Evolutionary conservation across 2,329 filamentous ascomycete genomes (phyloP), one percentile per base, ranked within the genome.

Genomic region (Apiospora rasikravindrae): DNA sequence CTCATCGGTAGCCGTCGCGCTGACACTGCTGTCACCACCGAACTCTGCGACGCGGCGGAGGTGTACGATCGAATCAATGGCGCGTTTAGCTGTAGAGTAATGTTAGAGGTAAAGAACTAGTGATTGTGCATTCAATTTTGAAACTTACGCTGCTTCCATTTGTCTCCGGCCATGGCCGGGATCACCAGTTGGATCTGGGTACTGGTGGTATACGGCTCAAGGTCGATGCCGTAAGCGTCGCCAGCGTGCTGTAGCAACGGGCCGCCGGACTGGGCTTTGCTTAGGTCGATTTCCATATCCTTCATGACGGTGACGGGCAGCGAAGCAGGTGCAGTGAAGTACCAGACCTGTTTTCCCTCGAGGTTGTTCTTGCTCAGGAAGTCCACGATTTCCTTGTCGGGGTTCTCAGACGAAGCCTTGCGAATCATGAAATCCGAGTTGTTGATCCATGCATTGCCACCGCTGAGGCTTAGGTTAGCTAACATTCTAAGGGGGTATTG

Each of bases 341-440:
- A 93, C 93, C 93, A 95, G 73, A 95, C 85, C 79, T 95, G 91
- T 84, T 94, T 94, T 74, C 91, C 91, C 71, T 90, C 84, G 10
- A 92, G 80, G 76, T 89, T 88, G 71, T 87, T 86, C 72, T 88
- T 84, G 77, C 84, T 87, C 76, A 93, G 90, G 70, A 92, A 81
- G 29, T 87, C 83, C 11, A 86, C 80, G 73, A 89, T 81, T 77
- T 88, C 83, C 76, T 86, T 80, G 78, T 84, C 79, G 75, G 82
- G 77, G 75, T 84, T 82, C n/a, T 81, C 78, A 29, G 80, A 77
- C 22, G 78, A 78, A 45, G 85, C 85, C 74, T 88, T 88, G 71
- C 87, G 87, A 69, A 90, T 81, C 72, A 85, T 83, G 74, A 90
- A 90, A 71, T 88, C 86, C 7, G 86, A 88, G 16, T 83, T 83